Base-by-base conservation (phyloP, 2,329 filamentous ascomycete species). In the Talaromyces sp. region DNA sequence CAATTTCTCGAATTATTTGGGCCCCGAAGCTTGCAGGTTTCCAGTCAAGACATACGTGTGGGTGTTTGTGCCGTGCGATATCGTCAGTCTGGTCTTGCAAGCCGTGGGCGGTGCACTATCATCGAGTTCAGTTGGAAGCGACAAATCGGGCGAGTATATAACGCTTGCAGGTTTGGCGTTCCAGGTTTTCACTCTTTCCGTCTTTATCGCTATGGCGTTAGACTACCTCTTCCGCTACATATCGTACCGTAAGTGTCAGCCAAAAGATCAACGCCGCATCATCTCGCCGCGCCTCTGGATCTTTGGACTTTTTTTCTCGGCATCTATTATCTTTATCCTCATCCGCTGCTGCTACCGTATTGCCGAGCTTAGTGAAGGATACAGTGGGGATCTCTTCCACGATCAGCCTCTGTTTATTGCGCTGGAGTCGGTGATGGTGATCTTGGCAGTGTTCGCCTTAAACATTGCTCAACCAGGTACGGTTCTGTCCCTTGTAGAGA, bases 331-430 rank as follows among this genome's bases (percentile, higher is more conserved):
- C 11, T 80, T 79, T 60, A 84, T 90, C 63, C 82, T 89, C 56
- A 82, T 82, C 62, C 77, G 87, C 8, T 85, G 81, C 58, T 80
- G 85, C 37, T 90, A 85, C 70, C 81, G 87, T 49, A 82, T 88
- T 19, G 82, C 82, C 0, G 86, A 90, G 77, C 71, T 90, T 57
- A 82, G 80, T 57, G 75, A 81, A 47, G 87, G 87, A 1, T 90
- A 86, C 33, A 37, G 32, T 39, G 33, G 45, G 32, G 37, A 32
- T 14, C 14, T 37, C 19, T 47, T 86, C 66, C 69, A 65, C 30
- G 69, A 80, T 33, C 75, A 86, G 71, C 73, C 72, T 33, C 71
- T 82, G 51, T 86, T 86, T 65, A 77, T 86, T 55, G 80, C 71
- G 4, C 78, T 86, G 48, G 84, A 86, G 74, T 47, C 45, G 33